These are phyloP conservation scores for Aspergillus arachidicola DNA, from an alignment of 2,329 filamentous ascomycete genomes.

Conservation along the genomic window DNA sequence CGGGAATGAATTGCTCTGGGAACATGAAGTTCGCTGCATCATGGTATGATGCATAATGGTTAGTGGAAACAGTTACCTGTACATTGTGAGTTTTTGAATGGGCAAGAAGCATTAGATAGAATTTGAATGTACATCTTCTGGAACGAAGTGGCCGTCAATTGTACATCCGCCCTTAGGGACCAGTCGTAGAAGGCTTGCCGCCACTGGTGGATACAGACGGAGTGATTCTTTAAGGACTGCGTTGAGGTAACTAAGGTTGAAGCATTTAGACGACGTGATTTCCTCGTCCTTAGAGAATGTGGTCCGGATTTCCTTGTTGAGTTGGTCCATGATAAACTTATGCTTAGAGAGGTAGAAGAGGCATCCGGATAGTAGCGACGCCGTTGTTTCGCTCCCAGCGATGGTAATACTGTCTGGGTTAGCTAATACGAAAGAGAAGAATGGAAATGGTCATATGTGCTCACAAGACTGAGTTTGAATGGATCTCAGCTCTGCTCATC, in stretches of 20 bases:
- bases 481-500: conserved; percentile 27
- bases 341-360: conserved; percentile 32
- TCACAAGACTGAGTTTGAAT: conserved; percentile 30
- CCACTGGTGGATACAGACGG: conserved; percentile 46
- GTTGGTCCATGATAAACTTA: conserved; percentile 15
- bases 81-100: not conserved
- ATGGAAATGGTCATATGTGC: not conserved
- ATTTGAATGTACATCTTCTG: conserved; percentile 16
- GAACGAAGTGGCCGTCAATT: conserved; percentile 41
- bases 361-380: conserved; percentile 42
- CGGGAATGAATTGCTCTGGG: conserved; percentile 23
- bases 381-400: conserved; percentile 44
- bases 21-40: conserved; percentile 12
- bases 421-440: not conserved
- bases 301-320: conserved; percentile 28
- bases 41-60: conserved; percentile 11
- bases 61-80: conserved; percentile 11
- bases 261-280: conserved; percentile 35
- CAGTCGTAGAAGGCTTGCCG: conserved; percentile 22
- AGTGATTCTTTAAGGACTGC: conserved; percentile 50
- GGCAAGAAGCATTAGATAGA: not conserved
- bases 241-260: conserved; percentile 41
- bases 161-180: conserved; percentile 33
- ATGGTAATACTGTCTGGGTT: conserved; percentile 27
- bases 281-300: conserved; percentile 24